Evolutionary conservation across 2,329 filamentous ascomycete genomes (phyloP), one percentile per base, ranked within the genome.

Genomic region (Alternaria angustiovoidea): DNA sequence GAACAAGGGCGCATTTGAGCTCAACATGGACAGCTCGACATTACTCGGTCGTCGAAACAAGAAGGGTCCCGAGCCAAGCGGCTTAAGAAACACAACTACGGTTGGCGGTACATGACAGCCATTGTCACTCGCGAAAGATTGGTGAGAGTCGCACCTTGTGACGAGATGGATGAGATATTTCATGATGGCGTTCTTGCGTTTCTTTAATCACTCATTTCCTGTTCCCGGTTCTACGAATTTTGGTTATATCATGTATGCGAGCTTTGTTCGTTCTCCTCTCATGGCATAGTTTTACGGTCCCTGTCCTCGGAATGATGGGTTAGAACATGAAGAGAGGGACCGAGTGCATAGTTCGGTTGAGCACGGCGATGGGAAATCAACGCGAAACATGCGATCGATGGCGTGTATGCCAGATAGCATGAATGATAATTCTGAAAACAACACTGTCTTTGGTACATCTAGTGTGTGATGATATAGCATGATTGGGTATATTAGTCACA

Each of bases 21-120:
- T 99, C 47, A 97, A 89, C 74, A 82, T 99, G 38, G 93, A 96
- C 66, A 95, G 95, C 57, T 92, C 95, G 1, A 98, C 94, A 1
- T 80, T 99, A 52, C 83, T 99, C 5, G 94, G 94, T 32, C 88
- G 94, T 69, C 82, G 88, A 65, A 82, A 83, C 28, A 87, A 85
- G 77, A 84, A 83, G 75, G 61, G 55, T 1, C 64, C 65, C 2
- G 79, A 77, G 55, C 78, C 78, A 1, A 85, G 83, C 67, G 77
- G 78, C 4, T 65, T 86, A 70, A 74, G 83, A 64, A 77, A 83
- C 62, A 73, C 82, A 61, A 71, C 82, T 18, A 68, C 71, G 6
- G 75, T 72, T 28, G 70, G 69, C 3, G 73, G 74, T 20, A 74
- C 67, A 73, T 76, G 72, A 76, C 73, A 68, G 71, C 59, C 69